phyloP scores from a whole-genome alignment of 805 yeast species.

The Debaryomyces hansenii region DNA sequence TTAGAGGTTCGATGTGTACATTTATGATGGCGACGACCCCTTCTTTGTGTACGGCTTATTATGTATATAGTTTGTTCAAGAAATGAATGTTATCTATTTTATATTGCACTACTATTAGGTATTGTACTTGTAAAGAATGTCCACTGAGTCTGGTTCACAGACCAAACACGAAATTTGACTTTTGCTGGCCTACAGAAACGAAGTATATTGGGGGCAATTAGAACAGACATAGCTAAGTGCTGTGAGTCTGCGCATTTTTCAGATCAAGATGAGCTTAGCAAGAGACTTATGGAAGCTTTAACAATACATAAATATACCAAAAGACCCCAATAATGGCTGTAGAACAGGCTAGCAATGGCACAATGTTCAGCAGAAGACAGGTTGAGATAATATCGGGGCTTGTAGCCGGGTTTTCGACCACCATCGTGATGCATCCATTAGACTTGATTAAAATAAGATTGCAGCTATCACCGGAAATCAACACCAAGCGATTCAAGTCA shows the following conservation, averaged over 20 bases:
- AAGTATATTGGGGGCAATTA: no score
- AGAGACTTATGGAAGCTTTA: no score
- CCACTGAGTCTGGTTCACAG: no score
- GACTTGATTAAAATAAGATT: conserved; percentile 82
- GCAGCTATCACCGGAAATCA: conserved; percentile 50
- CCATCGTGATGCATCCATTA: conserved; percentile 82
- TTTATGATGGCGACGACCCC: no score
- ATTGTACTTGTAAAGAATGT: not conserved
- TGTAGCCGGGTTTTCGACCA: conserved; percentile 77
- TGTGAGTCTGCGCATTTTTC: no score
- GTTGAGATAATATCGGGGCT: conserved; percentile 71
- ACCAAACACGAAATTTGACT: no score
- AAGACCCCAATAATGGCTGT: no score
- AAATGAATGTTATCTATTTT: conserved; percentile 1
- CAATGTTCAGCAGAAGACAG: conserved; percentile 16
- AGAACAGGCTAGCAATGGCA: not conserved
- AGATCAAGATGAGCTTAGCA: no score
- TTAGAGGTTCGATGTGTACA: no score
- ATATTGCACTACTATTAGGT: not conserved
- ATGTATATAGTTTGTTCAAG: conserved; percentile 8
- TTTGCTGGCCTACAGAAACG: no score
- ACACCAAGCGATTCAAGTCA: conserved; percentile 17
- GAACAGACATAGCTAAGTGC: no score
- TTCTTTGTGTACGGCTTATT: conserved; percentile 1
- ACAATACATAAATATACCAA: no score